Evolutionary conservation across 352 stramenopile species (phyloP).

Genomic region (Phytophthora lateralis): DNA sequence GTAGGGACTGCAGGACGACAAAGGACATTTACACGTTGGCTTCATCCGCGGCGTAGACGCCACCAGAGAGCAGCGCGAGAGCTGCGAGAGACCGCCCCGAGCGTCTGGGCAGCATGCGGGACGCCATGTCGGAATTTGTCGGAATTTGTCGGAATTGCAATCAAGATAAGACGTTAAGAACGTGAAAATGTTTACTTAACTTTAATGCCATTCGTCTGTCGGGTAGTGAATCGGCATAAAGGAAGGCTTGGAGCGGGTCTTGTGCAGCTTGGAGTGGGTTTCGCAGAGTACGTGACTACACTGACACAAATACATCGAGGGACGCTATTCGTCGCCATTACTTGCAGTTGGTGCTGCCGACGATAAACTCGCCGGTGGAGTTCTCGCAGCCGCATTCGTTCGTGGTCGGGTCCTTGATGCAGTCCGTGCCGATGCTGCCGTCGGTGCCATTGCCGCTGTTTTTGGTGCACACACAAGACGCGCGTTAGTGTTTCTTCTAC

Average conservation of each 20-base stretch:
- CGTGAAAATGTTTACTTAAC: too few species aligned
- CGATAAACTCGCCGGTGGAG: slow-evolving; percentile 37
- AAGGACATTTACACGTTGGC: slow-evolving; percentile 47
- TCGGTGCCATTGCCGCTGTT: slow-evolving; percentile 28
- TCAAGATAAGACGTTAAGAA: too few species aligned
- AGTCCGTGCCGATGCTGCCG: slow-evolving; percentile 27
- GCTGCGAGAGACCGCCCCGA: slow-evolving; percentile 24
- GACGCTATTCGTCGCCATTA: slow-evolving; percentile 6
- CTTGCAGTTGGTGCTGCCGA: slow-evolving; percentile 28
- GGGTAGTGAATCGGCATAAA: too few species aligned
- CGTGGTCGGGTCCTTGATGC: slow-evolving; percentile 32
- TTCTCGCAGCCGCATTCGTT: slow-evolving; percentile 40
- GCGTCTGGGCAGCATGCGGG: slow-evolving; percentile 23
- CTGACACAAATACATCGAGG: neutral
- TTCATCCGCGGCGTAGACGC: slow-evolving; percentile 47
- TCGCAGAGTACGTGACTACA: too few species aligned
- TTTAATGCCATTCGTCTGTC: too few species aligned
- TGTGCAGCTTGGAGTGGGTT: too few species aligned
- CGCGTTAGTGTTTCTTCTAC: slow-evolving; percentile 10
- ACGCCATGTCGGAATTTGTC: slow-evolving; percentile 9
- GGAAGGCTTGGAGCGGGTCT: too few species aligned
- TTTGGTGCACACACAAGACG: neutral
- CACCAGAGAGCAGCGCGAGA: slow-evolving; percentile 33
- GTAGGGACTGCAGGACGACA: neutral
- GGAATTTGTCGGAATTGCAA: neutral